phyloP scores from a whole-genome alignment of 495 filamentous ascomycete species.

The Tuber melanosporum region DNA sequence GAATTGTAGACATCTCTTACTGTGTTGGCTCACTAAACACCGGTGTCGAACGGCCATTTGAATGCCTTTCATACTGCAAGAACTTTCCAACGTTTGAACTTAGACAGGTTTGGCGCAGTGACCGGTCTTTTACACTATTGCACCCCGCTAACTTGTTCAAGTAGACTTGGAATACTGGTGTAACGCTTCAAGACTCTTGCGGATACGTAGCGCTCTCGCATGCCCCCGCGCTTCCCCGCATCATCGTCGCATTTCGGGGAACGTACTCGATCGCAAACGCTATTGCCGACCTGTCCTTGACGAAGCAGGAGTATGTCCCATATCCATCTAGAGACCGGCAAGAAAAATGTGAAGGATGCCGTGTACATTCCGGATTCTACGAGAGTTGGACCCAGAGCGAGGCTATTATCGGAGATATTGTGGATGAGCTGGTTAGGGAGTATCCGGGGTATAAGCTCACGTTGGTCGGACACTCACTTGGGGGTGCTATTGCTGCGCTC shows the following conservation, averaged over 20 bases:
- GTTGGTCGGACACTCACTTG: conserved; percentile 84
- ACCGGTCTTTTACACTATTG: not conserved
- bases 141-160: not conserved
- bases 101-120: conserved; percentile 50
- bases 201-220: conserved; percentile 89
- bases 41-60: conserved; percentile 73
- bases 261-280: conserved; percentile 91
- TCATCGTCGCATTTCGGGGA: conserved; percentile 89
- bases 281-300: conserved; percentile 75
- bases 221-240: conserved; percentile 51
- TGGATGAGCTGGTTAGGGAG: conserved; percentile 47
- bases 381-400: conserved; percentile 57
- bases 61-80: conserved; percentile 72
- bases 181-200: conserved; percentile 80
- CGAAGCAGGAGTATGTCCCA: conserved; percentile 83
- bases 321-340: conserved; percentile 56
- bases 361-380: conserved; percentile 86
- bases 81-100: conserved; percentile 77
- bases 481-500: conserved; percentile 83
- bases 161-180: conserved; percentile 83
- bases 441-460: conserved; percentile 67
- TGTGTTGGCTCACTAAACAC: conserved; percentile 71
- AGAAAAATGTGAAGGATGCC: conserved; percentile 68
- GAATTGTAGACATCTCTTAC: conserved; percentile 90
- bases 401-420: conserved; percentile 21